Evolutionary conservation across 2,329 filamentous ascomycete genomes (phyloP).

Genomic region (Fusarium albidum): DNA sequence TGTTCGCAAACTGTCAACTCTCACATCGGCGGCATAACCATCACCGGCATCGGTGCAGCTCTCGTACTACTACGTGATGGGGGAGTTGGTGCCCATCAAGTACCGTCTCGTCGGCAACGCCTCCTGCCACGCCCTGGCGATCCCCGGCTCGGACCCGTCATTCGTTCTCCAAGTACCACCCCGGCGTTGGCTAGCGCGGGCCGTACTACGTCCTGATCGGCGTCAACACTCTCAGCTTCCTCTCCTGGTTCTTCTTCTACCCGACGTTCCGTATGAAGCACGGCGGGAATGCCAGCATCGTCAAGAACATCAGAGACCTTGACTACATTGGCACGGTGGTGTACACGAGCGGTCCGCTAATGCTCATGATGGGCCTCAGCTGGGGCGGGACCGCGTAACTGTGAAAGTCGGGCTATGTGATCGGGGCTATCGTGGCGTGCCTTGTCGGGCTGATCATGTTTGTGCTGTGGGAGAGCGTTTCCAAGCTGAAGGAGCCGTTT

Average conservation of each 20-base stretch:
- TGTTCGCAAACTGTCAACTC: conserved; percentile 47
- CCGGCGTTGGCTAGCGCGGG: conserved; percentile 40
- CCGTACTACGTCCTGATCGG: conserved; percentile 42
- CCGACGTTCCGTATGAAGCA: conserved; percentile 44
- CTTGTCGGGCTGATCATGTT: conserved; percentile 35
- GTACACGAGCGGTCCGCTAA: conserved; percentile 41
- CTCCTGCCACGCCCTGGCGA: conserved; percentile 44
- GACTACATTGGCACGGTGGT: conserved; percentile 44
- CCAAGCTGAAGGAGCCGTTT: conserved; percentile 45
- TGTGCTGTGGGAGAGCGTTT: conserved; percentile 39
- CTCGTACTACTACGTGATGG: conserved; percentile 47
- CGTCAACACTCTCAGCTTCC: conserved; percentile 39
- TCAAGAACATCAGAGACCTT: conserved; percentile 40
- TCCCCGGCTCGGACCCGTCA: conserved; percentile 42
- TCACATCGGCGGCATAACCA: conserved; percentile 48
- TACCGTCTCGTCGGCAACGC: conserved; percentile 44
- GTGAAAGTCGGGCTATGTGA: conserved; percentile 43
- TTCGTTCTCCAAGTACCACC: conserved; percentile 40
- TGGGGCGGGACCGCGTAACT: conserved; percentile 45
- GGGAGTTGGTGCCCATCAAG: conserved; percentile 50
- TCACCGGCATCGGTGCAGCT: conserved; percentile 49
- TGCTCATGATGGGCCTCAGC: conserved; percentile 44
- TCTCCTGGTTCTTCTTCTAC: conserved; percentile 45
- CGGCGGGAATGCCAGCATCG: conserved; percentile 34
- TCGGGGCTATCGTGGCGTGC: conserved; percentile 42